These are phyloP conservation scores for Annulohypoxylon nitens DNA, from an alignment of 495 filamentous ascomycete species.

Conservation along the genomic window DNA sequence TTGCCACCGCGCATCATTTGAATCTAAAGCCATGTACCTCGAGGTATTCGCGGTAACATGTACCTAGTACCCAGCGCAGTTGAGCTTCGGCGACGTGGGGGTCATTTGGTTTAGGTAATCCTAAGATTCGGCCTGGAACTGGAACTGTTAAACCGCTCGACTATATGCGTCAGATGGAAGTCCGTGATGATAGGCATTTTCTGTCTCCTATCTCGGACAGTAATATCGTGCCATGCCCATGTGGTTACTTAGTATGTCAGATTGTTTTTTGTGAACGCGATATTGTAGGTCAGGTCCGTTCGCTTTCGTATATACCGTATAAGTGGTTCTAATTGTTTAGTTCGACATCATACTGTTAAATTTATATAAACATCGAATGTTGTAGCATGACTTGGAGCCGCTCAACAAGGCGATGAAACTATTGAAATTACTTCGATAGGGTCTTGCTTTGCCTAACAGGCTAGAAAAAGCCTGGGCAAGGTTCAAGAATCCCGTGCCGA, in stretches of 20 bases:
- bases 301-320: neutral
- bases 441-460: neutral
- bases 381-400: neutral
- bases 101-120: neutral
- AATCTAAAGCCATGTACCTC: neutral
- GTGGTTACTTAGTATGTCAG: neutral
- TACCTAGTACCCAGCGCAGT: neutral
- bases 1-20: conserved; percentile 14
- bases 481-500: neutral
- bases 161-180: neutral
- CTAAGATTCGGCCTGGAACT: neutral
- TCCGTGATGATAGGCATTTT: neutral
- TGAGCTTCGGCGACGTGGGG: neutral
- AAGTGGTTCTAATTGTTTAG: neutral
- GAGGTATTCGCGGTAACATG: neutral
- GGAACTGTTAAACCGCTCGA: neutral
- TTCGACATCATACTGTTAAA: neutral
- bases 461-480: neutral
- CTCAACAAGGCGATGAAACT: neutral
- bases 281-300: no score
- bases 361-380: no score
- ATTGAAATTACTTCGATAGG: neutral
- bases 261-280: neutral
- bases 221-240: neutral
- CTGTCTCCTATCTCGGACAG: neutral